Evolutionary conservation across 208 protist species (phyloP).

Genomic region (Acanthamoeba quina): DNA sequence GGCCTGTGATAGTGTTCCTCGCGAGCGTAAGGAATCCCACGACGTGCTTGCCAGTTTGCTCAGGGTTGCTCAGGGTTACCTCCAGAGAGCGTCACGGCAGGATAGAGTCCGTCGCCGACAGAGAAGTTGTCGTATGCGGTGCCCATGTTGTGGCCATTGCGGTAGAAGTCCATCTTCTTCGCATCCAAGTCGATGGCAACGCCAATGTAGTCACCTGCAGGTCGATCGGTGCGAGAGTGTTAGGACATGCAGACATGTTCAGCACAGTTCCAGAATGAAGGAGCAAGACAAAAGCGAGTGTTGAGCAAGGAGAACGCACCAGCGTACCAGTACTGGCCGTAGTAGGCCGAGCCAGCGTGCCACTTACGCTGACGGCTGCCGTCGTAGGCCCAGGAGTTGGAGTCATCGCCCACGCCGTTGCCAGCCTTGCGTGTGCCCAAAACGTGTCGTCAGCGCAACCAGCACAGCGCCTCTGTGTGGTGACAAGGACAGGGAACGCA

Average conservation of each 20-base stretch:
- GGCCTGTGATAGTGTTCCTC: neutral
- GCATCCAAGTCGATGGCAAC: conserved; percentile 24
- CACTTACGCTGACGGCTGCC: conserved; percentile 51
- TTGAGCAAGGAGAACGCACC: neutral
- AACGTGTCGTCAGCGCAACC: no score
- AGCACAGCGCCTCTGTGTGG: no score
- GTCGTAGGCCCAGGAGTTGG: conserved; percentile 57
- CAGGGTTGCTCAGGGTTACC: neutral
- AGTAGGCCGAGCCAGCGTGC: conserved; percentile 46
- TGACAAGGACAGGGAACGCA: neutral
- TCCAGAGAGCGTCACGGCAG: conserved; percentile 6
- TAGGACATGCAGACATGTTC: neutral
- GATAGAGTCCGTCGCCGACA: conserved; percentile 19
- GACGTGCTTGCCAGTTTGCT: neutral
- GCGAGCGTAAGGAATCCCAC: neutral
- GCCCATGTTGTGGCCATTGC: conserved; percentile 30
- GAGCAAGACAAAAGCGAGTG: neutral
- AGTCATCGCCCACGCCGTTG: conserved; percentile 56
- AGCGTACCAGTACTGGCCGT: conserved; percentile 65
- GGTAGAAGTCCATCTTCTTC: conserved; percentile 59
- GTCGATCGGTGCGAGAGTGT: neutral
- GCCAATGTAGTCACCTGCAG: conserved; percentile 27
- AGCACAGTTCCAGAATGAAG: neutral
- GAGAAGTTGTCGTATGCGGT: conserved; percentile 11
- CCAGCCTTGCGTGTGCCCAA: neutral